Percentiles rank a stretch among this genome's conserved stretches.
Conservation (phyloP, 768 basidiomycete genomes). For the Mycena alexandri region DNA sequence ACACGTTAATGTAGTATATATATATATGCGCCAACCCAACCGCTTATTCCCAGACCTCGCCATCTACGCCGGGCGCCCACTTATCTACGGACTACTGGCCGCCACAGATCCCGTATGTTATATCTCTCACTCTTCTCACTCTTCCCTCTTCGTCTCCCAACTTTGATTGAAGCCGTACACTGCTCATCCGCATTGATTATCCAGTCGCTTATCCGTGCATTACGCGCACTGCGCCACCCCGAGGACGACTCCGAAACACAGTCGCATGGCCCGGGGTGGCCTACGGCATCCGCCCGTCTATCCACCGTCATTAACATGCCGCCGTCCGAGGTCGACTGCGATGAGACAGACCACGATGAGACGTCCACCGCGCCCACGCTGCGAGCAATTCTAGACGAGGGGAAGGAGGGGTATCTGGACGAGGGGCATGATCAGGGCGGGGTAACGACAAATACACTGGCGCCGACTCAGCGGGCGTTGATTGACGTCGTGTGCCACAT, state of each 20-base stretch:
- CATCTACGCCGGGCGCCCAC: neutral
- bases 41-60: neutral
- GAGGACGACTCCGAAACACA: neutral
- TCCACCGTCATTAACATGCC: neutral
- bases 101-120: slow-evolving; percentile 8
- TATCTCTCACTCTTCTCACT: neutral
- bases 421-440: slow-evolving; percentile 3
- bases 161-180: neutral
- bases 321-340: neutral
- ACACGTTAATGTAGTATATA: neutral
- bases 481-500: slow-evolving; percentile 15
- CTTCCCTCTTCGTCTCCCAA: neutral
- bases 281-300: neutral
- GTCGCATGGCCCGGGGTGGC: neutral
- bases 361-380: no score
- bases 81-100: neutral
- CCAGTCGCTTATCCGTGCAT: slow-evolving; percentile 12
- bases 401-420: no score
- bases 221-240: slow-evolving; percentile 7
- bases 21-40: neutral
- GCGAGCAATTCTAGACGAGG: no score
- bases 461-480: slow-evolving; percentile 9
- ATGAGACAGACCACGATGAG: no score
- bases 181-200: slow-evolving; percentile 1
- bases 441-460: slow-evolving; percentile 8